Base-by-base conservation (phyloP, 78 protist genomes). In the Paulinella micropora region DNA sequence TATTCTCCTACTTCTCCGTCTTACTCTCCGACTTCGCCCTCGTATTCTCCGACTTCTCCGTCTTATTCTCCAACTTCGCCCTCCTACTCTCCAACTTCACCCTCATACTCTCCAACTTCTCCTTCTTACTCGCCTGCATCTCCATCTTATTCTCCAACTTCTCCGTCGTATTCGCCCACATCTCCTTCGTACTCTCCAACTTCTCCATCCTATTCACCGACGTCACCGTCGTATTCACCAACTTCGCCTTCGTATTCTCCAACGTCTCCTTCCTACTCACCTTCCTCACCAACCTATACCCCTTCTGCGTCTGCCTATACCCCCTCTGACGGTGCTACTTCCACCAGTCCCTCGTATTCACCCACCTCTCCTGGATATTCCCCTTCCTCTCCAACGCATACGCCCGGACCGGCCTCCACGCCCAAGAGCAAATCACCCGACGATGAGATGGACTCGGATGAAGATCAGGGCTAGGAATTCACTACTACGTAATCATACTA, bases 1-100 rank as follows among this genome's bases (percentile, higher is more conserved):
- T 95, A 94, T 87, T 86, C 93, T 29, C 97, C 97, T 15, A 91
- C 97, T 1, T 39, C 89, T 2, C 97, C 97, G 26, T 15, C 79
- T 34, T 89, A 89, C 88, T 0, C 90, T 82, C 94, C 95, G 2
- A 91, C 93, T 36, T 83, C 91, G 28, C 92, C 92, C 38, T 2
- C 83, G 81, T 86, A 89, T 79, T 84, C 88, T 41, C 93, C 86
- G 89, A 92, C 91, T 31, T 39, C 89, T 2, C 95, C 97, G 1
- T 32, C 92, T 31, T 90, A 93, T 81, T 90, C 91, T 41, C 95
- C 97, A 9, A 95, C 96, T 3, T 40, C 89, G 1, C 96, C 95
- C 1, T 23, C 88, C 69, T 94, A 94, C 91, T 83, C 91, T 1
- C 92, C 92, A 0, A 92, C 92, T 0, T 36, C 84, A 15, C 94